These are phyloP conservation scores for Quercus berberidifolia DNA, from an alignment of 306 rosid species.

Conservation along the genomic window DNA sequence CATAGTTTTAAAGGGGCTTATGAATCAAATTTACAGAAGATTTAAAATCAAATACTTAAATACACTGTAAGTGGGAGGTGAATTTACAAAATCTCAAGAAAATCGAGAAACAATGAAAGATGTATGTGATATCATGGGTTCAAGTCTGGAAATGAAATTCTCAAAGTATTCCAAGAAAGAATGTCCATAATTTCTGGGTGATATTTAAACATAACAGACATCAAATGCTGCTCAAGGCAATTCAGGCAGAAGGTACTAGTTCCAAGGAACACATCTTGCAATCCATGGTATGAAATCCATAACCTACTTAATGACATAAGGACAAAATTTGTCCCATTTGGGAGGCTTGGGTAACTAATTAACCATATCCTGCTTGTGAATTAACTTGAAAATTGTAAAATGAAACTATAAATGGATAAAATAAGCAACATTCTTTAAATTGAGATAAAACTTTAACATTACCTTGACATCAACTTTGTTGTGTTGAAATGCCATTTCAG, in stretches of 20 bases:
- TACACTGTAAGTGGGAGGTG: neutral
- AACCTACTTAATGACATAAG: neutral
- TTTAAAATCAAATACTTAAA: neutral
- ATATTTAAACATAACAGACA: neutral
- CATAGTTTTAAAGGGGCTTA: neutral
- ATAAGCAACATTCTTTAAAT: neutral
- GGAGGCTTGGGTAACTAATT: neutral
- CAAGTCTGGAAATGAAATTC: neutral
- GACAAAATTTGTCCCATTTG: neutral
- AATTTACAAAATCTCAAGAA: neutral
- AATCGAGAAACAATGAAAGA: neutral
- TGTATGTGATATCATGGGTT: neutral
- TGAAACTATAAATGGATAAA: neutral
- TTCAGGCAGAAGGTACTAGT: neutral
- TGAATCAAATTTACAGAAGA: neutral
- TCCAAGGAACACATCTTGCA: neutral
- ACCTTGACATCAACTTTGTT: slow-evolving; percentile 72
- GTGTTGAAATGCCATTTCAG: slow-evolving; percentile 82
- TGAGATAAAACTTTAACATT: slow-evolving; percentile 1
- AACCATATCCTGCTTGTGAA: neutral
- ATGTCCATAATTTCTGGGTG: neutral
- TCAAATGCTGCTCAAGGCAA: neutral
- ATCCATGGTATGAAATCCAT: neutral
- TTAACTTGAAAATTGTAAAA: neutral
- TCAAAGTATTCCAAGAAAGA: neutral